Evolutionary conservation across 768 basidiomycete species (phyloP).

Genomic region (Suillus discolor): DNA sequence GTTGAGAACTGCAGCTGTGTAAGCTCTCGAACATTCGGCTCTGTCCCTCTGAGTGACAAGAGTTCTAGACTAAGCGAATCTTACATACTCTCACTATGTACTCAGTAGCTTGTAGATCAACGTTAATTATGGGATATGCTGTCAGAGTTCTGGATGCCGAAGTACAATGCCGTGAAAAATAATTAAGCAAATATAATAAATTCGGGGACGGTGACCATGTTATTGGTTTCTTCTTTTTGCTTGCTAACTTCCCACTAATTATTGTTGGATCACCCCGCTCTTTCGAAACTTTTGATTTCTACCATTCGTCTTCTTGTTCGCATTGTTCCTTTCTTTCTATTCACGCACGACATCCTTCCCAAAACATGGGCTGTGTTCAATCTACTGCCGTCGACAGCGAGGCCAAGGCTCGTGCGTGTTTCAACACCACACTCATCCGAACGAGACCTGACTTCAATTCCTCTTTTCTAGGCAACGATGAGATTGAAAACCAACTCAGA

Average conservation of each 20-base stretch:
- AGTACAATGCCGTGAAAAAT: conserved; percentile 9
- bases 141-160: conserved; percentile 20
- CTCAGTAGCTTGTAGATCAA: not conserved
- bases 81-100: not conserved
- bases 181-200: conserved; percentile 18
- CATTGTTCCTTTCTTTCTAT: conserved; percentile 12
- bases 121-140: not conserved
- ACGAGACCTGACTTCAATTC: conserved; percentile 8
- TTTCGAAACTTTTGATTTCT: conserved; percentile 16
- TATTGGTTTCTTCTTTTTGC: conserved; percentile 17
- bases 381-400: conserved; percentile 73
- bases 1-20: not conserved
- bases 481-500: conserved; percentile 92
- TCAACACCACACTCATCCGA: not conserved
- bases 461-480: conserved; percentile 73
- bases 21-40: not conserved
- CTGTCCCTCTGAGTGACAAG: not conserved
- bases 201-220: conserved; percentile 13
- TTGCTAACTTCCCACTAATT: conserved; percentile 25
- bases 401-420: conserved; percentile 77
- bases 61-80: not conserved
- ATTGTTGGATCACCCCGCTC: conserved; percentile 26
- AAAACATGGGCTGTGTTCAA: conserved; percentile 73
- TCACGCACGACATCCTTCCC: not conserved
- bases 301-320: conserved; percentile 13